These are phyloP conservation scores for Simmondsia chinensis DNA, from an alignment of 148 eudicot species.

Conservation along the genomic window DNA sequence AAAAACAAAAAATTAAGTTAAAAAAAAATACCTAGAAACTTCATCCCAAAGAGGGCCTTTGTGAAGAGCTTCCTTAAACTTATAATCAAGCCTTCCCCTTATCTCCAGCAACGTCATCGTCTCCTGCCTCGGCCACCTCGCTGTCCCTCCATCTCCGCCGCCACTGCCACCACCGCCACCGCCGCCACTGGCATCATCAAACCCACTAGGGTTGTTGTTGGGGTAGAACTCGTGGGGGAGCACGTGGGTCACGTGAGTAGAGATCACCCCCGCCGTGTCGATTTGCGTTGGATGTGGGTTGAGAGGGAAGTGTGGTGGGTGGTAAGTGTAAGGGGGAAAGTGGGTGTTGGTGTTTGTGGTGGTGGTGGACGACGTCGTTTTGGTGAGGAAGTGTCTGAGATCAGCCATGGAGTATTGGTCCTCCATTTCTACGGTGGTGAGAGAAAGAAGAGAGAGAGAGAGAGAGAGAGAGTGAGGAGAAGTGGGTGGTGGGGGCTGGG, in stretches of 20 bases:
- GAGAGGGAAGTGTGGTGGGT: slow-evolving; percentile 4
- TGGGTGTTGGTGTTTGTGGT: background rate
- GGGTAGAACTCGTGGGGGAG: slow-evolving; percentile 18
- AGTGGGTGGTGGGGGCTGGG: slow-evolving; percentile 34
- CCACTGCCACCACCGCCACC: slow-evolving; percentile 10
- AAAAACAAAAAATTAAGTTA: background rate
- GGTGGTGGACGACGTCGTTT: background rate
- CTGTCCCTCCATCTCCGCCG: slow-evolving; percentile 39
- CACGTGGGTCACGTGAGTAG: slow-evolving; percentile 6
- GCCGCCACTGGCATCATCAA: background rate
- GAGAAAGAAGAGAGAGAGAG: background rate
- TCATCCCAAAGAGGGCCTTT: slow-evolving; percentile 99
- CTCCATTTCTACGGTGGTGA: slow-evolving; percentile 19
- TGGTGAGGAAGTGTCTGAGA: slow-evolving; percentile 26
- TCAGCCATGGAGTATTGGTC: slow-evolving; percentile 23
- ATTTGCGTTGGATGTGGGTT: too few species aligned
- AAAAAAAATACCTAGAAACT: slow-evolving; percentile 66
- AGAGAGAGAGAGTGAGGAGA: slow-evolving; percentile 7
- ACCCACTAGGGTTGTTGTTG: slow-evolving; percentile 8
- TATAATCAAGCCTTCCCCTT: slow-evolving; percentile 81
- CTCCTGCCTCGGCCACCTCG: slow-evolving; percentile 96
- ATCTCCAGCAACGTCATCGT: slow-evolving; percentile 80
- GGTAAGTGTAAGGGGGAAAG: slow-evolving; percentile 11
- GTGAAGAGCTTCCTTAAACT: slow-evolving; percentile 94
- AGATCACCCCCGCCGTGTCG: too few species aligned